phyloP scores from a whole-genome alignment of 208 protist genomes.

The Naegleria fowleri region DNA sequence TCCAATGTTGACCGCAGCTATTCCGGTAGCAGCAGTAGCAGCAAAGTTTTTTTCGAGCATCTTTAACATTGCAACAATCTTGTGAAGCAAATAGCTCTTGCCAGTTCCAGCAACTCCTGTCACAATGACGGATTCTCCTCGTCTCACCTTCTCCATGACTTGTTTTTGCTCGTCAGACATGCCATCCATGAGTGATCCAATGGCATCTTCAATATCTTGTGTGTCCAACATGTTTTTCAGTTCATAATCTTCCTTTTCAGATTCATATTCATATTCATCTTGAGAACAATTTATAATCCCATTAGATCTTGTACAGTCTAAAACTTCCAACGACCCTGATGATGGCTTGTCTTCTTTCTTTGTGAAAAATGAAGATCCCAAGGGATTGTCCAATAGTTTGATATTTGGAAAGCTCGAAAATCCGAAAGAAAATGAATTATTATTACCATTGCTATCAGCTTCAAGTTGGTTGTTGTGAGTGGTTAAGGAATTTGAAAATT shows the following conservation, averaged over 20 bases:
- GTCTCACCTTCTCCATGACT: slow-evolving; percentile 48
- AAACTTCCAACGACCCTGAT: neutral
- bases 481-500: neutral
- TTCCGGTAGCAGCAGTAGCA: slow-evolving; percentile 47
- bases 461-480: neutral
- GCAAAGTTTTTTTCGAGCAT: slow-evolving; percentile 2
- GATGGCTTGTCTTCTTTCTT: neutral
- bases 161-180: slow-evolving; percentile 46
- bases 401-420: too few species aligned
- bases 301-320: neutral
- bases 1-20: slow-evolving; percentile 45
- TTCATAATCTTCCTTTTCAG: neutral
- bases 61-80: neutral
- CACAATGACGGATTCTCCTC: slow-evolving; percentile 61
- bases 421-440: too few species aligned
- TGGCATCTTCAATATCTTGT: neutral
- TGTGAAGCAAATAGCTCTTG: slow-evolving; percentile 50
- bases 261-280: neutral
- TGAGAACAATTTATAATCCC: neutral
- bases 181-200: neutral
- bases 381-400: neutral
- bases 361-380: neutral
- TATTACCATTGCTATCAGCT: neutral
- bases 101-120: slow-evolving; percentile 68
- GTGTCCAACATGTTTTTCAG: too few species aligned